Conservation (phyloP, 768 basidiomycete genomes). For the Melanogaster broomeanus region DNA sequence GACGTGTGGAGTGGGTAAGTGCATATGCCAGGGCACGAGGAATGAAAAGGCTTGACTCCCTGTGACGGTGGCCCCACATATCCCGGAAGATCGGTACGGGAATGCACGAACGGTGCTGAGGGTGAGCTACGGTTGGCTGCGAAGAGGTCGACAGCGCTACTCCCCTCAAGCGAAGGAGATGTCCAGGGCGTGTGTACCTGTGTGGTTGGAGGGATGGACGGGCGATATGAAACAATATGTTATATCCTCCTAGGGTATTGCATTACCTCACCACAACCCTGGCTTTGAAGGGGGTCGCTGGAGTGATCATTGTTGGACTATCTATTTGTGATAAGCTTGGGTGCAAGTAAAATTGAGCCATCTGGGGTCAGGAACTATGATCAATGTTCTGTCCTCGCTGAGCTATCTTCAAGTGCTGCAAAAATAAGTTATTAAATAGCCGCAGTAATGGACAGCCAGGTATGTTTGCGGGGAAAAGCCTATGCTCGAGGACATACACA, state of each 20-base stretch:
- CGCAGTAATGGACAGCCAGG: not conserved
- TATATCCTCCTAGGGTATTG: too few species aligned
- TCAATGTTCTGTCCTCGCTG: conserved; percentile 1
- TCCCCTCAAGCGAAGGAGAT: not conserved
- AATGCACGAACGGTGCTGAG: not conserved
- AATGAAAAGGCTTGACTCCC: conserved; percentile 10
- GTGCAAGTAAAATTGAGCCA: conserved; percentile 1
- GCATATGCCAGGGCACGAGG: not conserved
- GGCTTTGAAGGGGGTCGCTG: not conserved
- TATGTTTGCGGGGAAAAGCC: conserved; percentile 11
- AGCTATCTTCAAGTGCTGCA: conserved; percentile 6
- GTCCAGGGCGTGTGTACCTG: not conserved
- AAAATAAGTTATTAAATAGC: conserved; percentile 25
- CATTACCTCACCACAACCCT: too few species aligned
- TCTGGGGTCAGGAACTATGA: conserved; percentile 10
- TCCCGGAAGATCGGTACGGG: conserved; percentile 16
- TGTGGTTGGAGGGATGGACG: not conserved
- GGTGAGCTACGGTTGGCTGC: not conserved
- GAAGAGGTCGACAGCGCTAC: conserved; percentile 1
- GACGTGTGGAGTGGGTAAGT: conserved; percentile 13
- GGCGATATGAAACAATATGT: not conserved
- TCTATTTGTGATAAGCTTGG: not conserved
- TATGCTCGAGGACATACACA: conserved; percentile 7
- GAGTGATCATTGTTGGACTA: not conserved
- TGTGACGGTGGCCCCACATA: conserved; percentile 1